A percentile compares a stretch with the other conserved stretches of the same genome.
Evolutionary conservation across 2,329 filamentous ascomycete species (phyloP).

Genomic region (Nothopassalora personata): DNA sequence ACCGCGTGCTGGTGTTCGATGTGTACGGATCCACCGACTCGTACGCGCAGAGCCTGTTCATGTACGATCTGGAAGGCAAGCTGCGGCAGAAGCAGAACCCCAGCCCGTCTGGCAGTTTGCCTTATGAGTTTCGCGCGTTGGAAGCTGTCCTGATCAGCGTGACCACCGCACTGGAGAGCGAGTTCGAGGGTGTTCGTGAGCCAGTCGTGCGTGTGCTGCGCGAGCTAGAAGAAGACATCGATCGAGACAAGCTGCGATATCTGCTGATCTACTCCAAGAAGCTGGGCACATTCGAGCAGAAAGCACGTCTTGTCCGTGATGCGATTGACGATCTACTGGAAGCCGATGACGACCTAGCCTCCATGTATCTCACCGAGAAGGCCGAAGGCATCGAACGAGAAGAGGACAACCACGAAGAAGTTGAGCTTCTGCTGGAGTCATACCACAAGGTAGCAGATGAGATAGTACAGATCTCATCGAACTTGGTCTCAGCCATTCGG

Average conservation of each 20-base stretch:
- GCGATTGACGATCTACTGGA: conserved; percentile 93
- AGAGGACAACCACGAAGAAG: conserved; percentile 87
- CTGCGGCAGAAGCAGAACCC: conserved; percentile 69
- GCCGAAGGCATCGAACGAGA: conserved; percentile 64
- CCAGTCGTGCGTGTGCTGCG: conserved; percentile 83
- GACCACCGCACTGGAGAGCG: conserved; percentile 83
- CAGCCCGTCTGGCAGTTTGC: conserved; percentile 54
- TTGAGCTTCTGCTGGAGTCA: conserved; percentile 93
- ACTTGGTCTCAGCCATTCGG: conserved; percentile 86
- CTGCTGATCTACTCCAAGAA: conserved; percentile 93
- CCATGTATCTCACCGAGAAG: conserved; percentile 95
- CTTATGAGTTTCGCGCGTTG: conserved; percentile 93
- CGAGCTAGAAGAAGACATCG: conserved; percentile 93
- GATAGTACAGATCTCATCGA: conserved; percentile 91
- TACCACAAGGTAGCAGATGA: conserved; percentile 98
- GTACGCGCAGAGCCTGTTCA: conserved; percentile 92
- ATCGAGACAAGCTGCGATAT: conserved; percentile 84
- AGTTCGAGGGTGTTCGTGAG: conserved; percentile 89
- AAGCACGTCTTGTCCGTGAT: conserved; percentile 86
- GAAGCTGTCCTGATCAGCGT: conserved; percentile 94
- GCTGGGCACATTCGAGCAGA: conserved; percentile 94
- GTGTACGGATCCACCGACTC: conserved; percentile 92
- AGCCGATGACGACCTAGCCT: conserved; percentile 87
- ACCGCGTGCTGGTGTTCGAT: conserved; percentile 91
- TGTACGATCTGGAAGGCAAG: conserved; percentile 94